Conservation (phyloP, 2,329 filamentous ascomycete genomes). For the Aspergillus unguis region DNA sequence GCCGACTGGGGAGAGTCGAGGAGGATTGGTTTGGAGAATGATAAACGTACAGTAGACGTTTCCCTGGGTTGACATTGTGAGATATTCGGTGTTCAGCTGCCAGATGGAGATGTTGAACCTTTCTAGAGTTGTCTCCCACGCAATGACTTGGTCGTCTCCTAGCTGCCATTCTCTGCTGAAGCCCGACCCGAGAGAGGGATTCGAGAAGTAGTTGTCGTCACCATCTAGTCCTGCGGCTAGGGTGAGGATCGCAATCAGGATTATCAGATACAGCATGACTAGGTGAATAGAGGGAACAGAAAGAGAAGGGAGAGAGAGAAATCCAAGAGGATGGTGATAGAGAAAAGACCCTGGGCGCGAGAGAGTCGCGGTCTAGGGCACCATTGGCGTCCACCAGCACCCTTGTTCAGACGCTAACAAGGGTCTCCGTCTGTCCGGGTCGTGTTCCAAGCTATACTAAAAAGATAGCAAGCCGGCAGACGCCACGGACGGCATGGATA, state of each 20-base stretch:
- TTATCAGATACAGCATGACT: neutral
- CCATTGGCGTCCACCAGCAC: too few relatives aligned
- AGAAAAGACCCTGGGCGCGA: too few relatives aligned
- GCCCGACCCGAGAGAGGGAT: too few relatives aligned
- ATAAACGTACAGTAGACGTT: conserved; percentile 14
- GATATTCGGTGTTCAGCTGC: too few relatives aligned
- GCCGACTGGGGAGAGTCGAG: neutral
- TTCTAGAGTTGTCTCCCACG: conserved; percentile 7
- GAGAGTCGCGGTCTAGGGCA: too few relatives aligned
- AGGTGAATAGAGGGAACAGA: neutral
- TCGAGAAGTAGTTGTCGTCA: conserved; percentile 2
- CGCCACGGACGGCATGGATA: too few relatives aligned
- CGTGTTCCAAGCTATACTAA: too few relatives aligned
- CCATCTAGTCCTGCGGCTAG: neutral
- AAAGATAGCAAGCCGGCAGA: too few relatives aligned
- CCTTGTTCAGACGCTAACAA: too few relatives aligned
- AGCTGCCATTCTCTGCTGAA: conserved; percentile 7
- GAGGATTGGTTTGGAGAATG: neutral
- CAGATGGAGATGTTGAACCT: conserved; percentile 18
- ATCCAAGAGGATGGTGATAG: neutral
- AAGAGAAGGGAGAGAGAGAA: neutral
- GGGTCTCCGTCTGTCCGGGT: too few relatives aligned
- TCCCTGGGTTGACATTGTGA: too few relatives aligned
- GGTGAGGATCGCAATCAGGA: neutral
- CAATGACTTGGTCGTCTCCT: conserved; percentile 6